Conservation (phyloP, 2,329 filamentous ascomycete genomes). For the Epichloe amarillans region DNA sequence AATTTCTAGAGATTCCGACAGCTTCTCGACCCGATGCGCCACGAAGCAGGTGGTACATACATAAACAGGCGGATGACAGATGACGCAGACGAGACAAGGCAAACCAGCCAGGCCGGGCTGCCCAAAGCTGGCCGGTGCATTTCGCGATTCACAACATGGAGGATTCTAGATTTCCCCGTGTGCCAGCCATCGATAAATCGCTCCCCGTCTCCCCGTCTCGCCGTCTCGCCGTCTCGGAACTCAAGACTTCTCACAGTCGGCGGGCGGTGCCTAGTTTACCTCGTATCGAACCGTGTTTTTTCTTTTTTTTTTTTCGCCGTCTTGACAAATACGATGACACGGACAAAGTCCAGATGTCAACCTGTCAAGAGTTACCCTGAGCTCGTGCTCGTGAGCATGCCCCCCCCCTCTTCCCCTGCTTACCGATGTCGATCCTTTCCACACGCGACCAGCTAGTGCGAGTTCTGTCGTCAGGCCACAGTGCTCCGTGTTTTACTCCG, state of each 20-base stretch:
- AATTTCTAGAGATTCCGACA: not conserved
- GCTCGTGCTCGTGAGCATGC: no score
- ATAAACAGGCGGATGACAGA: not conserved
- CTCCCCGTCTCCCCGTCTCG: no score
- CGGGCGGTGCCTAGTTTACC: no score
- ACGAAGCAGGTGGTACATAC: not conserved
- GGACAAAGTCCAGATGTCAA: no score
- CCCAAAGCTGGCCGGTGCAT: no score
- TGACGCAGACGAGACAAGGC: not conserved
- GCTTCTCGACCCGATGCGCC: slow-evolving; percentile 10
- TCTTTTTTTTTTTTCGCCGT: no score
- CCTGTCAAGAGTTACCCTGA: no score
- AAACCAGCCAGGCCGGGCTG: no score
- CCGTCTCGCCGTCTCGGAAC: no score
- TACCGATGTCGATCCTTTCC: not conserved
- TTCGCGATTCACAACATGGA: not conserved
- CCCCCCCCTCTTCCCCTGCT: not conserved
- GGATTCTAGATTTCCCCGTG: not conserved
- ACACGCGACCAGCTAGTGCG: not conserved
- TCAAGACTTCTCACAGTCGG: no score
- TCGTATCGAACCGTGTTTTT: no score
- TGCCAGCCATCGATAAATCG: not conserved
- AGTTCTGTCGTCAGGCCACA: not conserved
- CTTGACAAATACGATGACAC: no score
- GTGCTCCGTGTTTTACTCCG: not conserved